Base-by-base conservation (phyloP, 495 filamentous ascomycete genomes). In the Podospora pseudopauciseta region DNA sequence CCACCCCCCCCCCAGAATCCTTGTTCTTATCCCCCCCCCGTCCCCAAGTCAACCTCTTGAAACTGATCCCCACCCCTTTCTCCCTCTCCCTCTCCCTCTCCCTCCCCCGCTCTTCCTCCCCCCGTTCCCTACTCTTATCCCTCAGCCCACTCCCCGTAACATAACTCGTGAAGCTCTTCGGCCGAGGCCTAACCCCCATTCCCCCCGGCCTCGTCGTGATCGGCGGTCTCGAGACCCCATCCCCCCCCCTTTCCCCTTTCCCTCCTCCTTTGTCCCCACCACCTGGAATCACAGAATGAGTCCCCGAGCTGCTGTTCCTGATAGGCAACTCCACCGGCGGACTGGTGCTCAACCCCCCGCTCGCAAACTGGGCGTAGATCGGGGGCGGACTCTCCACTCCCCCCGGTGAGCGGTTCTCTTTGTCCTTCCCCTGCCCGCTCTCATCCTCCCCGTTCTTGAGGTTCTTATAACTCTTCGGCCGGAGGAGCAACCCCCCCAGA, bases 341-440 rank as follows among this genome's bases (percentile, higher is more conserved):
- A 23, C 23, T 23, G 49, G 68, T 65, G 55, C 30, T 16, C 63
- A 61, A 4, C 57, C 79, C 78, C 13, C 39, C 39, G 67, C 76
- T 85, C 15, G 80, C 77, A 74, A 91, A 94, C 72, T 93, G 89
- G 2, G 88, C 86, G 83, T 92, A 96, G 27, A 92, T 89, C 20
- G 92, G 90, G 30, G 86, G 82, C 70, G 86, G 77, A 32, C 30
- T 32, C 4, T 32, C 7, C 30, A 7, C 4, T 32, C 30, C 30
- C 30, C 7, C 81, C 13, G 86, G 87, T 11, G 85, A 86, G 55
- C 81, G 80, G 72, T 96, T 96, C 76, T 96, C 93, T 74, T 96
- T 94, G 71, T 95, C 89, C 75, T 88, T 92, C 16, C 68, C 73
- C 28, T 63, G 13, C 4, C 68, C 73, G 44, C 69, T 71, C 15